phyloP scores from a whole-genome alignment of 2,329 filamentous ascomycete species.

The Alternaria sp. region DNA sequence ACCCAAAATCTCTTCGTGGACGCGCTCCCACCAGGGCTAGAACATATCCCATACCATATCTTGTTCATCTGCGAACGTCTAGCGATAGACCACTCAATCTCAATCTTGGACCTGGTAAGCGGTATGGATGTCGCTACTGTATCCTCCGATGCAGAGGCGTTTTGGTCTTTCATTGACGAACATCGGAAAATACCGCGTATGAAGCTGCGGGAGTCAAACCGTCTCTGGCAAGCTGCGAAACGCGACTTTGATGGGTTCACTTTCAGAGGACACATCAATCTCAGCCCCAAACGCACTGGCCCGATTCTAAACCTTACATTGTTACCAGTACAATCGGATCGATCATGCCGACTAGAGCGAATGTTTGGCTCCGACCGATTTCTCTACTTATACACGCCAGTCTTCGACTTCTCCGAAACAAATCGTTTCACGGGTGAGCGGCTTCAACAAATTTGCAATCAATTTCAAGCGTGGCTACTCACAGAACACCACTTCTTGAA shows the following conservation, averaged over 20 bases:
- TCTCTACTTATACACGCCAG: slow-evolving; percentile 49
- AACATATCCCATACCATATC: slow-evolving; percentile 37
- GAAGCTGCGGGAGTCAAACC: slow-evolving; percentile 16
- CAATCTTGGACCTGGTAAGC: slow-evolving; percentile 21
- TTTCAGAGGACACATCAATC: slow-evolving; percentile 40
- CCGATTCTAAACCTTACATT: slow-evolving; percentile 36
- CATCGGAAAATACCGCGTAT: background rate
- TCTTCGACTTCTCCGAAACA: slow-evolving; percentile 23
- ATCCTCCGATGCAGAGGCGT: slow-evolving; percentile 15
- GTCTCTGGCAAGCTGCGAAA: slow-evolving; percentile 35
- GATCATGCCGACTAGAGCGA: slow-evolving; percentile 47
- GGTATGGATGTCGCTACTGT: slow-evolving; percentile 10
- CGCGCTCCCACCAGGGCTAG: slow-evolving; percentile 10
- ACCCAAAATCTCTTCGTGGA: slow-evolving; percentile 37
- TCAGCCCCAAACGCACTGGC: slow-evolving; percentile 19
- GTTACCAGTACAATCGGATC: slow-evolving; percentile 34
- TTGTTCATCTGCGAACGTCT: slow-evolving; percentile 44
- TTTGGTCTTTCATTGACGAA: slow-evolving; percentile 28
- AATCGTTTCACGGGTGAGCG: slow-evolving; percentile 15
- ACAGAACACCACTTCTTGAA: slow-evolving; percentile 49
- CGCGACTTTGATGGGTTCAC: slow-evolving; percentile 35
- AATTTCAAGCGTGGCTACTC: slow-evolving; percentile 45
- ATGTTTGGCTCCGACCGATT: slow-evolving; percentile 51
- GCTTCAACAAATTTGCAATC: slow-evolving; percentile 20
- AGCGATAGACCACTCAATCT: slow-evolving; percentile 18